Evolutionary conservation across 352 stramenopile species (phyloP).

Genomic region (Pythium volutum): DNA sequence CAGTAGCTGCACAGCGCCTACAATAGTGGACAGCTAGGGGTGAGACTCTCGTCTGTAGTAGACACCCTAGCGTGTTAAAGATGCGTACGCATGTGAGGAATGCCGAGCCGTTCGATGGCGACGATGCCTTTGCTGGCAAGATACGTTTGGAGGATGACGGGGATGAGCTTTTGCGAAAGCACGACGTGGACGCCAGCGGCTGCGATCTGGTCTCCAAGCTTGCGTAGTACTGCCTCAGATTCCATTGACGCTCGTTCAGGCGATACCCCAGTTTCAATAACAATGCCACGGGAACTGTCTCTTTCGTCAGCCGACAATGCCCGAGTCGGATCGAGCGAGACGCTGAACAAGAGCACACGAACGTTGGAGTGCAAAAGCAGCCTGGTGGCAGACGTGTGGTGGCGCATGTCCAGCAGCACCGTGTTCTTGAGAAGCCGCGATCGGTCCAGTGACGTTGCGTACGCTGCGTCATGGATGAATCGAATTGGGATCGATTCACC

Average conservation of each 20-base stretch:
- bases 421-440: conserved; percentile 44
- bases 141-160: conserved; percentile 40
- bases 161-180: conserved; percentile 57
- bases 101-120: conserved; percentile 44
- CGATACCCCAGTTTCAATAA: neutral
- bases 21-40: no score
- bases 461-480: conserved; percentile 33
- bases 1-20: conserved; percentile 47
- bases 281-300: neutral
- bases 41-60: no score
- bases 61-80: no score
- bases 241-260: neutral
- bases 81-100: conserved; percentile 49
- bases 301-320: conserved; percentile 15
- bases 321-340: conserved; percentile 44
- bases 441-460: conserved; percentile 20
- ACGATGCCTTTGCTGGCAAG: conserved; percentile 39
- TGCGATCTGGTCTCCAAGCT: conserved; percentile 30
- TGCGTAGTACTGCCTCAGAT: neutral
- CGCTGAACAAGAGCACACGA: conserved; percentile 49
- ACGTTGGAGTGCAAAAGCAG: conserved; percentile 24
- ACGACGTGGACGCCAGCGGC: conserved; percentile 36
- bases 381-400: neutral
- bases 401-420: conserved; percentile 35
- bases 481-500: conserved; percentile 45